Base-by-base conservation (phyloP, 2,329 filamentous ascomycete genomes). In the Chaetomium olivaceum region DNA sequence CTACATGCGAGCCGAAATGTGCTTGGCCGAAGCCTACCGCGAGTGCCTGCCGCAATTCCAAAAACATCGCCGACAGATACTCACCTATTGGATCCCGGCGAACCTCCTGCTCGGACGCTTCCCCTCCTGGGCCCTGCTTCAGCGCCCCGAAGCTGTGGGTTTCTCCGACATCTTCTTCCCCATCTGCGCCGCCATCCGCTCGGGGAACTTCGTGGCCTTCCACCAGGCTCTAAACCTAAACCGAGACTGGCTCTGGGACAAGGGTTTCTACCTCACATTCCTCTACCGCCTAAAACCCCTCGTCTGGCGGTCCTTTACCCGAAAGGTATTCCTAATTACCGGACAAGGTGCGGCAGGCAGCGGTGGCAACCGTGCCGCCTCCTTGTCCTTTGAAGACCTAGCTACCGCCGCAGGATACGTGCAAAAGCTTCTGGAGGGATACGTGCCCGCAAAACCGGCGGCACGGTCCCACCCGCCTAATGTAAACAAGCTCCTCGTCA, bases 61-160 rank as follows among this genome's bases (percentile, higher is more conserved):
- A 68, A 86, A 85, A 48, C 94, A 98, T 76, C 87, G 92, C 67
- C 86, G 88, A 23, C 82, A 89, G 61, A 93, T 97, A 67, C 87
- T 97, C 46, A 90, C 91, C 52, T 94, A 93, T 75, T 86, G 97
- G 48, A 89, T 96, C 65, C 86, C 92, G 0, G 85, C 88, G 71
- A 97, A 96, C 74, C 83, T 97, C 62, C 87, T 96, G 46, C 83
- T 96, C 56, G 94, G 93, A 25, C 89, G 92, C 33, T 92, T 97
- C 70, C 93, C 94, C 1, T 90, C 89, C 1, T 74, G 79, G 9
- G 67, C 76, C 2, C 83, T 97, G 0, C 85, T 96, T 54, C 79
- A 84, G 48, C 85, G 89, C 1, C 89, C 90, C 3, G 92, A 95
- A 78, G 88, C 91, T 14, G 75, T 75, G n/a, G 74, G 77, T 80